These are phyloP conservation scores for Lepraria neglecta DNA, from an alignment of 495 filamentous ascomycete genomes.

Conservation along the genomic window DNA sequence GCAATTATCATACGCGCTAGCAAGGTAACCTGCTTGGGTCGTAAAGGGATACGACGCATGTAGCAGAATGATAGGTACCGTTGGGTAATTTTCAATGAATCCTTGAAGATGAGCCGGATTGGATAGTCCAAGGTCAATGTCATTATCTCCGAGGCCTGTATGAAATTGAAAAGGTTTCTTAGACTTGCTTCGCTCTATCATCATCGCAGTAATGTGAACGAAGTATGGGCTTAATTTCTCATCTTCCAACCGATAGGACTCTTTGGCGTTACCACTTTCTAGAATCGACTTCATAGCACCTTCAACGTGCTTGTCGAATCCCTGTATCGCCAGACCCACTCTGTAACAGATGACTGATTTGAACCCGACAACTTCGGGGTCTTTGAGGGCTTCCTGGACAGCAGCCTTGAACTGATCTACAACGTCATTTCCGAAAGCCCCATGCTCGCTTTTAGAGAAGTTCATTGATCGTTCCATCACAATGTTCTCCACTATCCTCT, in stretches of 20 bases:
- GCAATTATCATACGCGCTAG: constrained; percentile 71
- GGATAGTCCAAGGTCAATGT: constrained; percentile 61
- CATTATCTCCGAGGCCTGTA: constrained; percentile 79
- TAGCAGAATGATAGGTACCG: constrained; percentile 70
- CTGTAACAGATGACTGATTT: constrained; percentile 83
- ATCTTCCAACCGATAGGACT: constrained; percentile 48
- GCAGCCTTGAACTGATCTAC: constrained; percentile 40
- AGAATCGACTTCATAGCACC: constrained; percentile 31
- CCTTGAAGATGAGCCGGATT: constrained; percentile 73
- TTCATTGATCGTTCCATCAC: constrained; percentile 43
- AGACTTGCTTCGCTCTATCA: constrained; percentile 40
- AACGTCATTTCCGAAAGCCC: constrained; percentile 34
- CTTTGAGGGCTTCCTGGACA: constrained; percentile 49
- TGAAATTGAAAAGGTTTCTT: constrained; percentile 79
- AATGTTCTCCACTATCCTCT: constrained; percentile 62
- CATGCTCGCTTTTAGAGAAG: constrained; percentile 19
- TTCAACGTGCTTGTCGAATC: constrained; percentile 25
- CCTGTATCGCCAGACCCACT: constrained; percentile 58
- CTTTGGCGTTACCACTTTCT: constrained; percentile 22
- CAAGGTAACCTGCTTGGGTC: constrained; percentile 73
- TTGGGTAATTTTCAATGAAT: constrained; percentile 62
- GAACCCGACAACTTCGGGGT: constrained; percentile 72
- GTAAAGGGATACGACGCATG: constrained; percentile 85
- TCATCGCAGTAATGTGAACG: constrained; percentile 49
- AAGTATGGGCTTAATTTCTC: constrained; percentile 60